phyloP scores from a whole-genome alignment of 1,284 basidiomycete species.

The Papiliotrema fonsecae region DNA sequence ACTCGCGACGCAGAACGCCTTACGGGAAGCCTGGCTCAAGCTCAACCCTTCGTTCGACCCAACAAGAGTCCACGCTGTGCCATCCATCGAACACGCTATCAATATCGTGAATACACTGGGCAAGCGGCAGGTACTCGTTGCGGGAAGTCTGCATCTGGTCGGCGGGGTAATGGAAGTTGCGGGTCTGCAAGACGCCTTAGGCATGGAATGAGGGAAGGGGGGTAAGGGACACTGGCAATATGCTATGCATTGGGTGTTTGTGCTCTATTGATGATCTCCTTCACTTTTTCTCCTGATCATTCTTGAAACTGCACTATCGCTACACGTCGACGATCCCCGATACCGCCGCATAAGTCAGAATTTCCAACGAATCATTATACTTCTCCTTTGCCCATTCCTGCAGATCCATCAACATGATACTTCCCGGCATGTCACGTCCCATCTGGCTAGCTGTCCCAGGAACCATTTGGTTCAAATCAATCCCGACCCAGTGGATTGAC shows the following conservation, averaged over 20 bases:
- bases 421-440: slow-evolving; percentile 41
- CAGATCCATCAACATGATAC: slow-evolving; percentile 36
- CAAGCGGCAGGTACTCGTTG: slow-evolving; percentile 66
- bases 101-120: slow-evolving; percentile 53
- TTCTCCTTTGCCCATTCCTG: slow-evolving; percentile 36
- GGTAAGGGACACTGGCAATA: too few relatives aligned
- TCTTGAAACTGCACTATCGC: not conserved
- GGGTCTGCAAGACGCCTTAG: slow-evolving; percentile 57
- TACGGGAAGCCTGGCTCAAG: slow-evolving; percentile 67
- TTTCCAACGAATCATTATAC: slow-evolving; percentile 38
- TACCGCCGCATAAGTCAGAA: slow-evolving; percentile 39
- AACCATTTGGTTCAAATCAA: slow-evolving; percentile 46
- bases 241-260: too few relatives aligned
- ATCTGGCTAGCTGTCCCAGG: slow-evolving; percentile 36
- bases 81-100: slow-evolving; percentile 85
- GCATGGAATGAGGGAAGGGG: slow-evolving; percentile 42
- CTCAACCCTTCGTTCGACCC: slow-evolving; percentile 60
- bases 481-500: slow-evolving; percentile 39
- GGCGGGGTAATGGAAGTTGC: slow-evolving; percentile 92
- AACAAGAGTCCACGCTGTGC: slow-evolving; percentile 67
- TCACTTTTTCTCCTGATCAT: not conserved
- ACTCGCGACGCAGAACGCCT: slow-evolving; percentile 69
- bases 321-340: slow-evolving; percentile 38
- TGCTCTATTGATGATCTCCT: too few relatives aligned
- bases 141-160: slow-evolving; percentile 90